Conservation (phyloP, 495 filamentous ascomycete species). For the Darksidea phi region DNA sequence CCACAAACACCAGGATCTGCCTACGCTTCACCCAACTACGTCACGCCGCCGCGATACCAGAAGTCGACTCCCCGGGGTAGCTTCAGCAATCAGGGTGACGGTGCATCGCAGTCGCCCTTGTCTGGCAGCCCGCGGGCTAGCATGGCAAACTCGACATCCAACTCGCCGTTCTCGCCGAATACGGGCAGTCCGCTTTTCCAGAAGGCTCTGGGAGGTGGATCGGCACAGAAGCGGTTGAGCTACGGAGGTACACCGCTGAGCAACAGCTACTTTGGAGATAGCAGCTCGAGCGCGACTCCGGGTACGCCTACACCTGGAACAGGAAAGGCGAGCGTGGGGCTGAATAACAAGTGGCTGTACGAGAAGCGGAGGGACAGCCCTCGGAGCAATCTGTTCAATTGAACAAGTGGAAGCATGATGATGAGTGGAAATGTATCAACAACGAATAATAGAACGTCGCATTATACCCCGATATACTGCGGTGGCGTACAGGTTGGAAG, state of each 20-base stretch:
- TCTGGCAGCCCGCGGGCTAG: constrained; percentile 46
- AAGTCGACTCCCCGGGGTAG: constrained; percentile 60
- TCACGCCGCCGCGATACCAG: constrained; percentile 85
- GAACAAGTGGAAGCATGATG: background rate
- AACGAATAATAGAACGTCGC: background rate
- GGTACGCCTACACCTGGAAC: constrained; percentile 64
- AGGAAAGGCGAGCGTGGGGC: constrained; percentile 65
- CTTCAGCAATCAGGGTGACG: constrained; percentile 41
- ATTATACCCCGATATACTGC: constrained; percentile 23
- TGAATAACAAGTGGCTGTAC: constrained; percentile 93
- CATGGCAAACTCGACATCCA: constrained; percentile 8
- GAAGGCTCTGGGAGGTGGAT: constrained; percentile 58
- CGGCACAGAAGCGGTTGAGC: constrained; percentile 58
- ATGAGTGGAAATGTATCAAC: background rate
- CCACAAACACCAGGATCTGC: constrained; percentile 58
- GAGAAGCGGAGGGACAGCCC: constrained; percentile 63
- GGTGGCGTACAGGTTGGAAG: background rate
- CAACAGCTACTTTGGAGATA: constrained; percentile 52
- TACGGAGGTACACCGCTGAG: constrained; percentile 57
- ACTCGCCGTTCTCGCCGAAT: constrained; percentile 48
- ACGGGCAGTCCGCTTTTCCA: constrained; percentile 65
- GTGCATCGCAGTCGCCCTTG: constrained; percentile 54
- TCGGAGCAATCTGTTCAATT: constrained; percentile 42
- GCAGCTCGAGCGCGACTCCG: constrained; percentile 45
- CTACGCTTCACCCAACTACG: constrained; percentile 53